Evolutionary conservation across 768 basidiomycete genomes (phyloP).

Genomic region (Suillus clintonianus): DNA sequence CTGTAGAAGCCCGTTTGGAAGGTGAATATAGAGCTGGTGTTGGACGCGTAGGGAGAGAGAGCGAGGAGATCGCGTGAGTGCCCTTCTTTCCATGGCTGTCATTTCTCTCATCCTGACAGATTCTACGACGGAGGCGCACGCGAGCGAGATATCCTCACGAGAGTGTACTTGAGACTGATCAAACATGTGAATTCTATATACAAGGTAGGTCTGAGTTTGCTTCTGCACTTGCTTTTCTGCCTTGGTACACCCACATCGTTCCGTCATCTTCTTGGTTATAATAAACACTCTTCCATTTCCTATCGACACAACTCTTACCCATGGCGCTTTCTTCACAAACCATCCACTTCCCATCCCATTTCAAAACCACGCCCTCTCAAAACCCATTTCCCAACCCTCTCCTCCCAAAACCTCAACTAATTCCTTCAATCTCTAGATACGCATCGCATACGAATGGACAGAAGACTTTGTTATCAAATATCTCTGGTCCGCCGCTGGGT

Average conservation of each 20-base stretch:
- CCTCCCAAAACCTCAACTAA: background rate
- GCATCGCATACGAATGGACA: slow-evolving; percentile 92
- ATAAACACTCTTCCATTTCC: background rate
- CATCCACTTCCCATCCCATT: background rate
- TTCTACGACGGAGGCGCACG: slow-evolving; percentile 90
- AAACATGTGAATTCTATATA: slow-evolving; percentile 91
- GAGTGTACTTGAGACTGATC: slow-evolving; percentile 78
- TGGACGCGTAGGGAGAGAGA: slow-evolving; percentile 81
- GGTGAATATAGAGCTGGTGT: slow-evolving; percentile 92
- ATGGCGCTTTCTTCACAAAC: background rate
- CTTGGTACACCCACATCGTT: too few relatives aligned
- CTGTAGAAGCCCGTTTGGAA: slow-evolving; percentile 82
- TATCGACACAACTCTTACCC: background rate
- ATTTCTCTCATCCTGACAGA: slow-evolving; percentile 36
- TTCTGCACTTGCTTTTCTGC: background rate
- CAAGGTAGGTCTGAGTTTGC: slow-evolving; percentile 50
- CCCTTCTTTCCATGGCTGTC: background rate
- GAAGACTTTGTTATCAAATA: slow-evolving; percentile 98
- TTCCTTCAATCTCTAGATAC: slow-evolving; percentile 58
- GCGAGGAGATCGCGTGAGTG: slow-evolving; percentile 89
- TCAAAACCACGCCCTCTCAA: too few relatives aligned
- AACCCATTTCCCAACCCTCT: background rate
- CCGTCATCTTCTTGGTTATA: too few relatives aligned
- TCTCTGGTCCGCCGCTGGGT: slow-evolving; percentile 91
- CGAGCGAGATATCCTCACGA: slow-evolving; percentile 79